Evolutionary conservation across 345 rosid species (phyloP).

Genomic region (Linum usitatissimum): DNA sequence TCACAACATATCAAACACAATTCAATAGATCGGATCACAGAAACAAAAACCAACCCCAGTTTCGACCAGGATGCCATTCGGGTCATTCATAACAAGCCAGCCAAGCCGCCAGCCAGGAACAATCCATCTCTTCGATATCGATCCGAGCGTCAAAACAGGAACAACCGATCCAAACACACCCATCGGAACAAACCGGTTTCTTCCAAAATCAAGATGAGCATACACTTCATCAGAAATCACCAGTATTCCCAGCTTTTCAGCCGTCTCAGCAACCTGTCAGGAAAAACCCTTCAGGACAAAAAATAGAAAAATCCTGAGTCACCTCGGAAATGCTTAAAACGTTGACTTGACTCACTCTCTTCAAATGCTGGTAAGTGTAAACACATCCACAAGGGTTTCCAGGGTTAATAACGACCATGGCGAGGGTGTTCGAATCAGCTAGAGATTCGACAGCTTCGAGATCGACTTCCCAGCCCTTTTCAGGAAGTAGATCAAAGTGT

Average conservation of each 20-base stretch:
- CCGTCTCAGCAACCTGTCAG: conserved; percentile 42
- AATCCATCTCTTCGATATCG: conserved; percentile 66
- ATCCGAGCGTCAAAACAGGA: conserved; percentile 55
- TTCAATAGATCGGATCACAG: not conserved
- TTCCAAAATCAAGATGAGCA: conserved; percentile 42
- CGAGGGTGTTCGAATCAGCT: conserved; percentile 53
- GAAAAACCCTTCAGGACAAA: too few relatives aligned
- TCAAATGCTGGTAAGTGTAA: conserved; percentile 43
- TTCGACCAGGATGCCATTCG: conserved; percentile 35
- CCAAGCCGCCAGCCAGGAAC: conserved; percentile 85
- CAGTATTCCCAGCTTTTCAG: conserved; percentile 50
- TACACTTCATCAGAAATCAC: conserved; percentile 69
- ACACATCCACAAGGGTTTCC: conserved; percentile 63
- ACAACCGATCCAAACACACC: conserved; percentile 44
- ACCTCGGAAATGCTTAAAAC: too few relatives aligned
- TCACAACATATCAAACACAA: not conserved
- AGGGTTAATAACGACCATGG: conserved; percentile 54
- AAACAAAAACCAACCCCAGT: conserved; percentile 32
- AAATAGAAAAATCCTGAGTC: too few relatives aligned
- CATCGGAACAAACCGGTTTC: conserved; percentile 52
- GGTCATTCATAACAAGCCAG: conserved; percentile 54
- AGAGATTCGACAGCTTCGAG: conserved; percentile 43
- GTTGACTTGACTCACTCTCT: conserved; percentile 23
- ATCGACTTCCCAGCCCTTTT: conserved; percentile 60
- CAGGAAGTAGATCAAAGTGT: conserved; percentile 54